Base-by-base conservation (phyloP, 2,329 filamentous ascomycete species). In the Daldinia eschscholtzii region DNA sequence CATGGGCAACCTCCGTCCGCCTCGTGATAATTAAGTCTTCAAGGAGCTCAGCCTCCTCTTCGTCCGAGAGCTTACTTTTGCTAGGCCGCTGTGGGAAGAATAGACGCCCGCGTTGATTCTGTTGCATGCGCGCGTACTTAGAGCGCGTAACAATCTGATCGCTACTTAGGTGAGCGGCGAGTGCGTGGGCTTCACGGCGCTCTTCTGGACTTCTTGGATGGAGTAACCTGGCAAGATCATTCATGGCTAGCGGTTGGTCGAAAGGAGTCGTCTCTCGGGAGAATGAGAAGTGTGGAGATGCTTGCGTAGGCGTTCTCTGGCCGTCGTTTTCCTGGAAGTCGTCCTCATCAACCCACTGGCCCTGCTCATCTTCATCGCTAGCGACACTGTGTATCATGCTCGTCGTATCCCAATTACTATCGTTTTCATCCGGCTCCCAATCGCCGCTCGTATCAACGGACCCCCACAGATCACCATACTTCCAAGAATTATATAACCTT, bases 401-500 rank as follows among this genome's bases (percentile, higher is more conserved):
- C 0, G 93, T 97, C 7, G 87, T 88, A 76, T 97, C 93, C 76
- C 91, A 89, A 50, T 91, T 85, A 10, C 89, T 83, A 3, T 88
- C 85, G 4, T 82, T 77, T 10, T 83, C 79, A 6, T 79, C 76
- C 0, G 90, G 90, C 35, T 84, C 79, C 78, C 94, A 98, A 70
- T 95, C 92, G 30, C 92, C 92, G 75, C 93, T 97, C 4, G 85
- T 85, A 77, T 98, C 95, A 35, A 90, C 85, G 15, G 91, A 90
- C 1, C 95, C 94, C 90, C 93, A 98, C 82, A 92, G 92, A 6
- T 93, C 93, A 20, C 93, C 93, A 61, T 86, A 84, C 59, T 92
- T 89, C 92, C 93, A 98, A 88, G 94, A 96, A 33, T 85, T 84
- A 78, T 98, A 98, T 1, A 98, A 82, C 65, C 89, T 90, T 1